Evolutionary conservation across 768 basidiomycete genomes (phyloP), one percentile per base, ranked within the genome.

Genomic region (Cyclocybe aegerita): DNA sequence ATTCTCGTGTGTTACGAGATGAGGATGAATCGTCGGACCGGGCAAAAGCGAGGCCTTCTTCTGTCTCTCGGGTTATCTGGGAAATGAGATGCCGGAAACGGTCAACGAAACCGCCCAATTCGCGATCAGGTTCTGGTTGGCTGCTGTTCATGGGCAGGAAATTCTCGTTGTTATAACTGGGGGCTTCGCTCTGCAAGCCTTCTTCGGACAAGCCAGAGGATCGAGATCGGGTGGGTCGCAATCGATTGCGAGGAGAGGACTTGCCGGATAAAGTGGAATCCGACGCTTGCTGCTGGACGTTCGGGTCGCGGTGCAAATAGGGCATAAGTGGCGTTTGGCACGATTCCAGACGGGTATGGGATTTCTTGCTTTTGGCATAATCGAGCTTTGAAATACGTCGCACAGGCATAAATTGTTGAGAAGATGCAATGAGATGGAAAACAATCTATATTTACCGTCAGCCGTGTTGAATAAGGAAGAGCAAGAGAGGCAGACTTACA

Each of bases 11-110:
- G 17, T 42, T 42, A 9, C 53, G 48, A 12, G 60, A 64, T 9
- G 57, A 56, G 12, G 58, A 52, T 12, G 52, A 39, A 14, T 56
- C 63, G 32, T 69, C 65, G 29, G 70, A 60, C 37, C 65, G 65
- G 5, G 76, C 73, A 52, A 71, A 67, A 6, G 65, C 65, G 4
- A 82, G 48, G 0, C 67, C 80, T 5, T 77, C 78, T 31, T 83
- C 82, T 0, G 79, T 75, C 56, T 85, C 84, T 12, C 71, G 73
- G 10, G 72, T 66, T 36, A 82, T 72, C 46, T 79, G 75, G 10
- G 70, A 67, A 41, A 85, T 71, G 31, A 83, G 65, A 6, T 69
- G 56, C 8, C 75, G 76, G 66, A 85, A 85, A 30, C 74, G 74
- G 49, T 81, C 77, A 1, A 72, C 70, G 58, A 82, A 80, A 36